Percentiles rank a stretch among this genome's conserved stretches.
Evolutionary conservation across 805 yeast species (phyloP).

Genomic region (Hanseniaspora pseudoguilliermondii): DNA sequence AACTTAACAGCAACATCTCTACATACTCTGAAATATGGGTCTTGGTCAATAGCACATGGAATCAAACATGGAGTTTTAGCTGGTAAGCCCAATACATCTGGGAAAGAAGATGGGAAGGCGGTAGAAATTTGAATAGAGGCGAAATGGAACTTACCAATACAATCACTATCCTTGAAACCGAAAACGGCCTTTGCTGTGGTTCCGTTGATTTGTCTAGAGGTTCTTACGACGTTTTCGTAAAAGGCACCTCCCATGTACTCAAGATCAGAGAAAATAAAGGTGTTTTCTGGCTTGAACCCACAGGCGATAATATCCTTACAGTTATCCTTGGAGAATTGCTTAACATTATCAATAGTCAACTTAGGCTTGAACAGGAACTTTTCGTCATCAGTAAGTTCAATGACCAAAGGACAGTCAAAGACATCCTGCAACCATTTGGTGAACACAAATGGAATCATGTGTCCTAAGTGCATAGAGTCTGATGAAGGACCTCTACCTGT

Average conservation of each 20-base stretch:
- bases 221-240: constrained; percentile 86
- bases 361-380: constrained; percentile 88
- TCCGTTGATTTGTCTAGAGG: constrained; percentile 87
- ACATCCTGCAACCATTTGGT: constrained; percentile 98
- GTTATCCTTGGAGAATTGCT: constrained; percentile 63
- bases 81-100: constrained; percentile 76
- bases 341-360: constrained; percentile 78
- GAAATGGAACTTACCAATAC: constrained; percentile 88
- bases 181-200: constrained; percentile 96
- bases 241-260: constrained; percentile 87
- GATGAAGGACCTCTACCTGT: constrained; percentile 97
- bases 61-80: constrained; percentile 88
- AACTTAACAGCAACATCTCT: constrained; percentile 94
- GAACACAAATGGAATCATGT: constrained; percentile 87
- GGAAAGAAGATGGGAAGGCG: constrained; percentile 92
- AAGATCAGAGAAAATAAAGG: constrained; percentile 87
- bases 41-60: constrained; percentile 99
- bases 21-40: constrained; percentile 93
- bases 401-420: constrained; percentile 86
- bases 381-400: constrained; percentile 93
- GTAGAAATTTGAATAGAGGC: constrained; percentile 94
- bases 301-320: constrained; percentile 87
- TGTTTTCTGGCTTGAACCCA: constrained; percentile 89
- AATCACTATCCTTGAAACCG: constrained; percentile 88
- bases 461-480: constrained; percentile 92